Conservation (phyloP, 768 basidiomycete species). For the Baorangia bicolor region DNA sequence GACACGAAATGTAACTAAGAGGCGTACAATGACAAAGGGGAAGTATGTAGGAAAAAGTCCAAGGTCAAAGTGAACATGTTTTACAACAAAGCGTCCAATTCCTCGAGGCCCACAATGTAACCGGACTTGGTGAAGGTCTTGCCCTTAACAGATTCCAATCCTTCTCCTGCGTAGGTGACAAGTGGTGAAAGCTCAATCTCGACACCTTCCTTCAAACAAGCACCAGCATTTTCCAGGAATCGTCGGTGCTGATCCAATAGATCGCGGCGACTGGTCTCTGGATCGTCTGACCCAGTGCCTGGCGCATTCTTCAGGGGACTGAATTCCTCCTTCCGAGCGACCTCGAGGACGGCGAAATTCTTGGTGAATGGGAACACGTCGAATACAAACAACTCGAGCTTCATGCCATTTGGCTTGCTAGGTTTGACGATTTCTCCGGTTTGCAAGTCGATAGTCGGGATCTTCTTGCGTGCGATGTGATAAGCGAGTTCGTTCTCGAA, state of each 20-base stretch:
- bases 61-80: conserved; percentile 4
- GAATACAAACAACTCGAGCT: conserved; percentile 97
- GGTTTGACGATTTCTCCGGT: conserved; percentile 77
- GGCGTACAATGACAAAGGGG: not conserved
- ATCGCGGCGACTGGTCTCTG: conserved; percentile 87
- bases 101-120: conserved; percentile 59
- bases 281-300: conserved; percentile 85
- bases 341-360: conserved; percentile 84
- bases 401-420: conserved; percentile 94
- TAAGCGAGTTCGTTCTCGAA: conserved; percentile 91
- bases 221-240: conserved; percentile 81
- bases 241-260: conserved; percentile 83
- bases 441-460: conserved; percentile 72
- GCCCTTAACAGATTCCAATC: conserved; percentile 74
- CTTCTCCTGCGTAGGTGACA: conserved; percentile 91
- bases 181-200: conserved; percentile 91
- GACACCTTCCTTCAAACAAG: conserved; percentile 63
- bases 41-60: conserved; percentile 4
- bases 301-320: conserved; percentile 98
- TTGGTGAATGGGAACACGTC: conserved; percentile 95
- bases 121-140: conserved; percentile 78
- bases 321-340: conserved; percentile 86
- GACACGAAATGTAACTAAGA: not conserved
- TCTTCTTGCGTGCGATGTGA: conserved; percentile 99
- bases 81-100: conserved; percentile 68